phyloP scores from a whole-genome alignment of 495 filamentous ascomycete species.

The Tuber melanosporum region DNA sequence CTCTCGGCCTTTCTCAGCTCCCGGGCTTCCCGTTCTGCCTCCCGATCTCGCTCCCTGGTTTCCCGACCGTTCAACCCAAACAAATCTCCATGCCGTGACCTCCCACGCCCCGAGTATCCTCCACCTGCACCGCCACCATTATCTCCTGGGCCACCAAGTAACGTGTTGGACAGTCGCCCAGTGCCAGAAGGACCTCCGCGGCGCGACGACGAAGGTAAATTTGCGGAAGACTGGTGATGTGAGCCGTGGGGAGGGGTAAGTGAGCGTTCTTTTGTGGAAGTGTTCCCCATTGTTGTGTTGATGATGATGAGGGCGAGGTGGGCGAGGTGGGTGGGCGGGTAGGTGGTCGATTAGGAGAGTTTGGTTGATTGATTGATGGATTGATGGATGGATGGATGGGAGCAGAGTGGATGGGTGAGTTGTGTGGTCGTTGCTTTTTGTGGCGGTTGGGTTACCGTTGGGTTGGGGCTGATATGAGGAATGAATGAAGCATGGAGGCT shows the following conservation, averaged over 20 bases:
- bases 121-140: conserved; percentile 13
- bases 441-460: conserved; percentile 11
- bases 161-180: conserved; percentile 24
- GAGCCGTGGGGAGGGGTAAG: conserved; percentile 32
- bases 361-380: not conserved
- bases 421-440: conserved; percentile 15
- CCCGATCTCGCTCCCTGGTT: conserved; percentile 36
- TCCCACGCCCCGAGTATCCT: conserved; percentile 27
- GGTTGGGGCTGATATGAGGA: conserved; percentile 4
- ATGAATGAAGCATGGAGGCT: not conserved
- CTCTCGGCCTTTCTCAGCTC: conserved; percentile 79
- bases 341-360: not conserved
- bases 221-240: conserved; percentile 31
- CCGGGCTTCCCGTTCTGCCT: conserved; percentile 85
- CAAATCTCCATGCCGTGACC: conserved; percentile 37
- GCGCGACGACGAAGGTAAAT: conserved; percentile 28
- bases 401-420: not conserved
- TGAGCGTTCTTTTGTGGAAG: conserved; percentile 41
- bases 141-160: conserved; percentile 8
- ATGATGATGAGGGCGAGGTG: not conserved
- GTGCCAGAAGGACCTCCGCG: conserved; percentile 34
- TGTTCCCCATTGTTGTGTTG: conserved; percentile 36
- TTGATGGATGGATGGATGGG: not conserved
- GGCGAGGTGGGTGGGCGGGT: not conserved
- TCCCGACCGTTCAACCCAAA: conserved; percentile 37